phyloP scores from a whole-genome alignment of 1,284 basidiomycete species.

The Naganishia albida region DNA sequence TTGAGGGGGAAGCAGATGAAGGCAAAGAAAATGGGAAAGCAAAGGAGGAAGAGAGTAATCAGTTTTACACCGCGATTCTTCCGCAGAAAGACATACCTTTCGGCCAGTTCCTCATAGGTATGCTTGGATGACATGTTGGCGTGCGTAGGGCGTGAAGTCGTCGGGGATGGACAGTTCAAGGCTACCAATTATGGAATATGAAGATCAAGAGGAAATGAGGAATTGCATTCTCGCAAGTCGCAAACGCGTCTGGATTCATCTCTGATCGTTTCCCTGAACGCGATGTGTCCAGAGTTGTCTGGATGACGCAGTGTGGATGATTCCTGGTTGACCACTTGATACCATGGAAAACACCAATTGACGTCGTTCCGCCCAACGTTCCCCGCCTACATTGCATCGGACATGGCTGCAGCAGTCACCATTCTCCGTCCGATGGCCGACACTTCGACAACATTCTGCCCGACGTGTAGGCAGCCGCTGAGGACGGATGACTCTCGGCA shows the following conservation, averaged over 20 bases:
- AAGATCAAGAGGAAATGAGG: too few species aligned
- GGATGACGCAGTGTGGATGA: slow-evolving; percentile 1
- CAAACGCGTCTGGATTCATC: not conserved
- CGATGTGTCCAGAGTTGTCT: not conserved
- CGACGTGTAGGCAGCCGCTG: slow-evolving; percentile 20
- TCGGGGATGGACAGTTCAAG: not conserved
- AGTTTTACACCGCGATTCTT: not conserved
- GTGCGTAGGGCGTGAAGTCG: not conserved
- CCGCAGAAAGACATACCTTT: slow-evolving; percentile 44
- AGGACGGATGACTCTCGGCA: not conserved
- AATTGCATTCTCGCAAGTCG: not conserved
- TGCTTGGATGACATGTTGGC: slow-evolving; percentile 24
- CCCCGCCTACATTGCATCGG: not conserved
- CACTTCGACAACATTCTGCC: slow-evolving; percentile 7
- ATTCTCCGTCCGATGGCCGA: slow-evolving; percentile 2
- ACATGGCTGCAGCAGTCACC: slow-evolving; percentile 19
- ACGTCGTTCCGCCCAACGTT: not conserved
- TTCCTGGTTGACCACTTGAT: too few species aligned
- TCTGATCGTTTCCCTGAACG: slow-evolving; percentile 4
- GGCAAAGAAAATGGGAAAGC: not conserved
- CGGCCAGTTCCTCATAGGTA: slow-evolving; percentile 51
- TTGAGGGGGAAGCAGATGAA: not conserved
- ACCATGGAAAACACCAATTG: too few species aligned
- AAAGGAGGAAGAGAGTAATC: not conserved
- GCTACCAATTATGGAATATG: not conserved